A percentile compares a stretch with the other conserved stretches of the same genome.
phyloP scores from a whole-genome alignment of 495 filamentous ascomycete genomes.

The Aspergillus carlsbadensis region DNA sequence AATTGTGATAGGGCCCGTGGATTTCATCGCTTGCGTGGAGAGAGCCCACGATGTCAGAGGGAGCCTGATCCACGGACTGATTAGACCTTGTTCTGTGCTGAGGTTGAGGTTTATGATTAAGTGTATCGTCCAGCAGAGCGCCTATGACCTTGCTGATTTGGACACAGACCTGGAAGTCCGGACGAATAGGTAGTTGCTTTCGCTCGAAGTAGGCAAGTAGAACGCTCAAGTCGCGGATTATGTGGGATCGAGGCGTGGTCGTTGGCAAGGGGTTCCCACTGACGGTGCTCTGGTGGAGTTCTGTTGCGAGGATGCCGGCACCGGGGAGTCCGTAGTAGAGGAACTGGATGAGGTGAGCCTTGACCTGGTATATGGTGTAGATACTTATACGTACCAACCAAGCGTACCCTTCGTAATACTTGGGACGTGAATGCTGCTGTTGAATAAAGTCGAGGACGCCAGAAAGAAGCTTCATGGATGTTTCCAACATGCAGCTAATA shows the following conservation, averaged over 20 bases:
- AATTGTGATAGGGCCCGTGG: background rate
- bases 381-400: background rate
- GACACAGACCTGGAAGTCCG: background rate
- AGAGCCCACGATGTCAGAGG: no score
- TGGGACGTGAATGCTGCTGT: background rate
- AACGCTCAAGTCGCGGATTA: conserved; percentile 8
- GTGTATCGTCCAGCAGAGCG: no score
- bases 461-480: background rate
- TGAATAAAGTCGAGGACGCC: background rate
- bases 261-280: background rate
- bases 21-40: no score
- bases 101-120: no score
- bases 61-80: no score
- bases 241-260: background rate
- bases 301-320: conserved; percentile 5
- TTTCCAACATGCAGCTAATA: background rate
- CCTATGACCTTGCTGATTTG: conserved; percentile 8
- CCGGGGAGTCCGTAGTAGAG: conserved; percentile 10
- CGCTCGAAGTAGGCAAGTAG: conserved; percentile 6
- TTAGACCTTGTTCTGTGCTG: no score
- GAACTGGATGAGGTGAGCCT: background rate
- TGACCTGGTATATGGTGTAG: no score
- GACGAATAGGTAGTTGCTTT: background rate
- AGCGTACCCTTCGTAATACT: background rate
- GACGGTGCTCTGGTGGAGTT: background rate